Conservation (phyloP, 257 asterid species). For the Solanum piurae region DNA sequence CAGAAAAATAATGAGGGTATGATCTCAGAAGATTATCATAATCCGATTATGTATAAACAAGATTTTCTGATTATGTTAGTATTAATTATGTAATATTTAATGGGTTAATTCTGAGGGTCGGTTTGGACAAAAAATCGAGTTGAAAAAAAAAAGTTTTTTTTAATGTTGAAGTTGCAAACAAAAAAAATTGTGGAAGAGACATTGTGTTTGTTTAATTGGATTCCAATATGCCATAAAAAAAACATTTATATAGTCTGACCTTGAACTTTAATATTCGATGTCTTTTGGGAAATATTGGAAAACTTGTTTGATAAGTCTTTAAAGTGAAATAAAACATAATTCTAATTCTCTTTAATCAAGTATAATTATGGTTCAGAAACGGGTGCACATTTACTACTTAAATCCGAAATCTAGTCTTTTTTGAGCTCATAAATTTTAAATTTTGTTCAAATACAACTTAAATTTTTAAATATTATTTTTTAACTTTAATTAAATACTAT, state of each 20-base stretch:
- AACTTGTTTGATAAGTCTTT: background rate
- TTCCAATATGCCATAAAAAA: background rate
- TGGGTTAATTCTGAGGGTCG: background rate
- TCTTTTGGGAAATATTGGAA: background rate
- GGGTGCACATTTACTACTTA: background rate
- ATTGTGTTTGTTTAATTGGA: background rate
- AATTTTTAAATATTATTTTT: too few species aligned
- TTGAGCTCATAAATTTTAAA: background rate
- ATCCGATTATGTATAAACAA: background rate
- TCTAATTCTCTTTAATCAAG: background rate
- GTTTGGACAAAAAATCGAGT: background rate
- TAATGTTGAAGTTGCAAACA: slow-evolving; percentile 12
- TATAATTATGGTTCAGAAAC: background rate
- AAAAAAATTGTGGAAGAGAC: slow-evolving; percentile 5
- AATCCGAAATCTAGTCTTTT: too few species aligned
- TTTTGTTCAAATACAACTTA: background rate
- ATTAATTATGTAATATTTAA: background rate
- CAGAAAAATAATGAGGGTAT: background rate
- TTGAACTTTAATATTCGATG: background rate
- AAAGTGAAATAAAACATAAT: background rate
- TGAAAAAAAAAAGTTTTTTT: background rate
- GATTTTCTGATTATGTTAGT: background rate
- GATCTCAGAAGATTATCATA: background rate
- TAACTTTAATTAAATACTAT: background rate
- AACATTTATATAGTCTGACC: background rate